Conservation (phyloP, 177 flowering plant species). For the Vitis hybrid region DNA sequence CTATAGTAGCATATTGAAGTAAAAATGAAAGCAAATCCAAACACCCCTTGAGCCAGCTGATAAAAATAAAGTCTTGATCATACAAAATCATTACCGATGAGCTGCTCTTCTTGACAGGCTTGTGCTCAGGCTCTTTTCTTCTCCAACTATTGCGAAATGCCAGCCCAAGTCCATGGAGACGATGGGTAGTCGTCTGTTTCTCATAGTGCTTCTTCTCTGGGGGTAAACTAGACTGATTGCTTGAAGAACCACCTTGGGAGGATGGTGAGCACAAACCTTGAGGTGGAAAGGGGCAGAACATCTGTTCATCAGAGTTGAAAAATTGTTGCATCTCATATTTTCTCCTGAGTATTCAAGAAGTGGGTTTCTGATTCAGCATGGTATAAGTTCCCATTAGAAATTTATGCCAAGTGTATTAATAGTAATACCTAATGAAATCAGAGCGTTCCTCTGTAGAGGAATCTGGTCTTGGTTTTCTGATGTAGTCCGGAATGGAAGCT, state of each 20-base stretch:
- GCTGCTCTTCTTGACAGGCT: slow-evolving; percentile 47
- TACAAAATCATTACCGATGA: slow-evolving; percentile 41
- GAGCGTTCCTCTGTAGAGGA: slow-evolving; percentile 69
- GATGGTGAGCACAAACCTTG: slow-evolving; percentile 21
- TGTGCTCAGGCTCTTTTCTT: slow-evolving; percentile 58
- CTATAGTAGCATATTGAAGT: too few relatives aligned
- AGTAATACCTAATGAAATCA: slow-evolving; percentile 76
- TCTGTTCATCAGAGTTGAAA: slow-evolving; percentile 26
- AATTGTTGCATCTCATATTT: slow-evolving; percentile 86
- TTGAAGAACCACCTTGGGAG: slow-evolving; percentile 13
- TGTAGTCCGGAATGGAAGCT: slow-evolving; percentile 55
- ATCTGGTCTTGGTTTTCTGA: slow-evolving; percentile 69
- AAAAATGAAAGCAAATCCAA: neutral
- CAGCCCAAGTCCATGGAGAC: slow-evolving; percentile 53
- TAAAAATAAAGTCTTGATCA: neutral
- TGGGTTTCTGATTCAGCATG: slow-evolving; percentile 7
- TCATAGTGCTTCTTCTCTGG: slow-evolving; percentile 51
- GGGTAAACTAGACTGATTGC: slow-evolving; percentile 14
- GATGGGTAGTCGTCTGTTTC: slow-evolving; percentile 48
- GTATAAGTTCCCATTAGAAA: slow-evolving; percentile 4
- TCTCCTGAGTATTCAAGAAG: slow-evolving; percentile 54
- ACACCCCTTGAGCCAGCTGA: neutral
- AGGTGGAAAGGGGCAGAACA: slow-evolving; percentile 39
- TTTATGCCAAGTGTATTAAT: neutral
- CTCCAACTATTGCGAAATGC: slow-evolving; percentile 91